Evolutionary conservation across 2,329 filamentous ascomycete species (phyloP), one percentile per base, ranked within the genome.

Genomic region (Akanthomyces dipterigenus): DNA sequence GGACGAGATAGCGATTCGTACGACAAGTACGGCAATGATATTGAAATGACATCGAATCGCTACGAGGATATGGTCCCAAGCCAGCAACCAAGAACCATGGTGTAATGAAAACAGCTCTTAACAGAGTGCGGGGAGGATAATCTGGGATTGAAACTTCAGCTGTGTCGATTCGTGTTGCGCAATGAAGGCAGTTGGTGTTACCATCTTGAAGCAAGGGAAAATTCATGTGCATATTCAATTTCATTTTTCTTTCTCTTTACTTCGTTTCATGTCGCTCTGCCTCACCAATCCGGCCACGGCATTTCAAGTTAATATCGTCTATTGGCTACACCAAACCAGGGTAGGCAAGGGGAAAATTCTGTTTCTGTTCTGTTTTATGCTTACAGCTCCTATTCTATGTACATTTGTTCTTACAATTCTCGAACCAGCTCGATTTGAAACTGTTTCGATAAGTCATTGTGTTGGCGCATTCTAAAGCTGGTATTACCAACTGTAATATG

Each of bases 401-500:
- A 75, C 69, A 74, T 73, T 69, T 50, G 45, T 49, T 58, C 34
- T 49, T 58, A 58, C 55, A 58, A 31, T 40, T 42, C 45, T 67
- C 48, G 5, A 48, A n/a, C 24, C 14, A 12, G 55, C 26, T 48
- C 42, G 20, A 38, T 24, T 26, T 14, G n/a, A 57, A 48, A 22
- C 20, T 12, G 28, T 36, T 16, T 49, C 64, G 65, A 67, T 64
- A 60, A 63, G 64, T 65, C 18, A n/a, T 20, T n/a, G 49, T 40
- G 43, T 26, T 20, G 45, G 24, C 22, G 31, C 31, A 49, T 12
- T 26, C 18, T 16, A 26, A 28, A 14, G 5, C 42, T 9, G 28
- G 12, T 20, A 7, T 58, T 88, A 98, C 93, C 93, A 99, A 64
- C 89, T 86, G 76, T 96, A 96, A 74, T 95, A 96, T 71, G 91